phyloP scores from a whole-genome alignment of 2,329 filamentous ascomycete species.

The Arthrocladium fulminans region DNA sequence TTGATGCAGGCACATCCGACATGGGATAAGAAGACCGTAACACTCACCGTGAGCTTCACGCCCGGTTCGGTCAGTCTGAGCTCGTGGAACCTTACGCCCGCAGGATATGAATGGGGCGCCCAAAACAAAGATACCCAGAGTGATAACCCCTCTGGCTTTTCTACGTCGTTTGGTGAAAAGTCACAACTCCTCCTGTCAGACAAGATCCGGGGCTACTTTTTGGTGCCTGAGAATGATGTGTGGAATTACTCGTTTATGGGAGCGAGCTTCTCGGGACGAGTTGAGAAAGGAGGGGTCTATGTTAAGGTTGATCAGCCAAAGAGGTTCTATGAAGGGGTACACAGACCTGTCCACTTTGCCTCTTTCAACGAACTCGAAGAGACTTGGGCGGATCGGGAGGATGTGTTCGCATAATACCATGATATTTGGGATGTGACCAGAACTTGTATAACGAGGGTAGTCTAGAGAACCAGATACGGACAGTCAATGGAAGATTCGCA shows the following conservation, averaged over 20 bases:
- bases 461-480: not conserved
- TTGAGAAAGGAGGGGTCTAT: conserved; percentile 84
- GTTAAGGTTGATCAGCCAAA: conserved; percentile 86
- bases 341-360: conserved; percentile 90
- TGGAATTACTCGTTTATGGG: conserved; percentile 99
- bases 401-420: conserved; percentile 89
- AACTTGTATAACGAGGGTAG: not conserved
- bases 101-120: conserved; percentile 92
- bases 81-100: conserved; percentile 84
- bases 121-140: conserved; percentile 90
- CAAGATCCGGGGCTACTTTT: conserved; percentile 89
- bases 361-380: conserved; percentile 97
- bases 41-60: conserved; percentile 92
- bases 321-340: conserved; percentile 84
- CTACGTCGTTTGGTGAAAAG: conserved; percentile 86
- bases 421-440: too few relatives aligned
- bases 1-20: conserved; percentile 72
- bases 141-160: conserved; percentile 90
- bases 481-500: too few relatives aligned
- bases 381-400: conserved; percentile 83
- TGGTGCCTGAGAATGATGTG: conserved; percentile 77
- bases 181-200: conserved; percentile 88
- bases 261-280: conserved; percentile 63
- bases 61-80: conserved; percentile 91
- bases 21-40: conserved; percentile 87